These are phyloP conservation scores for Phytophthora tentaculata DNA, from an alignment of 352 stramenopile genomes.

Conservation along the genomic window DNA sequence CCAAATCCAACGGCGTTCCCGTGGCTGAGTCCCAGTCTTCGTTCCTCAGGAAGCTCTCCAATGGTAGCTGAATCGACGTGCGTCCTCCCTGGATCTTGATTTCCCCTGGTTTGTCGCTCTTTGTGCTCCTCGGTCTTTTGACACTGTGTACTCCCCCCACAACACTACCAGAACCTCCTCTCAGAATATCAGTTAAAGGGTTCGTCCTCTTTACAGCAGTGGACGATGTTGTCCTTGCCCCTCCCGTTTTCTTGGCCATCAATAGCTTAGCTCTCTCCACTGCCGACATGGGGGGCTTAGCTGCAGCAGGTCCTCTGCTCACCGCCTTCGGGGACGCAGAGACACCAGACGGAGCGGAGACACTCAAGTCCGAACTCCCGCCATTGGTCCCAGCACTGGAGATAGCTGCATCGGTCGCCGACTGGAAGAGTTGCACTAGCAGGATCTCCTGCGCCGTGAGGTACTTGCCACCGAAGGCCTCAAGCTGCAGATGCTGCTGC, in stretches of 20 bases:
- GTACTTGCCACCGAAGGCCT: conserved; percentile 73
- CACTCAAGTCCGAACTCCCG: conserved; percentile 15
- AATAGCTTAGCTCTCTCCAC: conserved; percentile 78
- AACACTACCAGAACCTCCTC: conserved; percentile 69
- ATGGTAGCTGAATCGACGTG: conserved; percentile 75
- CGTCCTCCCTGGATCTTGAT: conserved; percentile 80
- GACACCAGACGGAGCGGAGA: conserved; percentile 9
- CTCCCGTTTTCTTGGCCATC: conserved; percentile 75
- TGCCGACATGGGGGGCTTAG: conserved; percentile 58
- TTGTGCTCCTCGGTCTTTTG: conserved; percentile 70
- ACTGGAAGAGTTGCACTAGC: conserved; percentile 69
- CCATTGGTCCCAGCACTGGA: conserved; percentile 8
- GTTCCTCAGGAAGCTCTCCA: conserved; percentile 77
- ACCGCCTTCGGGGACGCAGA: conserved; percentile 22
- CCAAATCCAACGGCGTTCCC: conserved; percentile 59
- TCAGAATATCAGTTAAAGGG: conserved; percentile 79
- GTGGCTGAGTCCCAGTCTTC: conserved; percentile 86
- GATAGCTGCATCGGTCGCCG: conserved; percentile 21
- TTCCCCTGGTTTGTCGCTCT: conserved; percentile 77
- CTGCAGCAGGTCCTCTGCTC: conserved; percentile 1
- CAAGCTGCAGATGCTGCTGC: conserved; percentile 79
- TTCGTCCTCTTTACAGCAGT: conserved; percentile 75
- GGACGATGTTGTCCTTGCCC: conserved; percentile 17
- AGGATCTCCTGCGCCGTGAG: conserved; percentile 83
- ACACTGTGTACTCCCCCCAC: conserved; percentile 63